phyloP scores from a whole-genome alignment of 2,329 filamentous ascomycete genomes.

The Curvularia verruculosa region DNA sequence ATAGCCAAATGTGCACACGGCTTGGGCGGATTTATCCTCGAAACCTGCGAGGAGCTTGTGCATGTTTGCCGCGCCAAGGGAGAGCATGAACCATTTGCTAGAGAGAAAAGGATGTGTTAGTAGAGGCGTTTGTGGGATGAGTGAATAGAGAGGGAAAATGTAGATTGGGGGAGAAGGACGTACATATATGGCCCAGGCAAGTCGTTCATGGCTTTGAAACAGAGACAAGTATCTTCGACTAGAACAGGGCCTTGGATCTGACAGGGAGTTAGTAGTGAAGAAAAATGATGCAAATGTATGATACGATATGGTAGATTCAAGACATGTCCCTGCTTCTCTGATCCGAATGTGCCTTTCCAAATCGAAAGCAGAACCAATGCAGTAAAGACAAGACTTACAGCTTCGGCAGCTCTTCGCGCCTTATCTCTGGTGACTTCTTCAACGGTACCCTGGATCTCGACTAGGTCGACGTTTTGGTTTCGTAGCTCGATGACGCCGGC shows the following conservation, averaged over 20 bases:
- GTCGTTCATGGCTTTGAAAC: conserved; percentile 88
- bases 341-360: background rate
- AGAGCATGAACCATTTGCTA: conserved; percentile 95
- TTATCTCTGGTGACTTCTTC: conserved; percentile 93
- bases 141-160: background rate
- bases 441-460: conserved; percentile 89
- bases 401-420: conserved; percentile 78
- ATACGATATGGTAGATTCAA: background rate
- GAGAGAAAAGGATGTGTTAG: background rate
- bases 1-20: conserved; percentile 95
- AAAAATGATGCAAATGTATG: background rate
- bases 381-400: conserved; percentile 59
- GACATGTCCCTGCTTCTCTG: background rate
- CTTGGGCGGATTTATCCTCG: conserved; percentile 87
- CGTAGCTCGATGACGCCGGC: conserved; percentile 71
- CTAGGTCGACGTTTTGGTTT: conserved; percentile 77
- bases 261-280: background rate
- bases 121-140: background rate
- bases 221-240: conserved; percentile 94
- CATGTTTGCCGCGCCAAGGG: conserved; percentile 80
- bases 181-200: conserved; percentile 96
- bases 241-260: conserved; percentile 86
- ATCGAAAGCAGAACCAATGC: background rate
- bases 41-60: conserved; percentile 91
- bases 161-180: conserved; percentile 34